Conservation (phyloP, 768 basidiomycete species). For the Leccinum ochraceum region DNA sequence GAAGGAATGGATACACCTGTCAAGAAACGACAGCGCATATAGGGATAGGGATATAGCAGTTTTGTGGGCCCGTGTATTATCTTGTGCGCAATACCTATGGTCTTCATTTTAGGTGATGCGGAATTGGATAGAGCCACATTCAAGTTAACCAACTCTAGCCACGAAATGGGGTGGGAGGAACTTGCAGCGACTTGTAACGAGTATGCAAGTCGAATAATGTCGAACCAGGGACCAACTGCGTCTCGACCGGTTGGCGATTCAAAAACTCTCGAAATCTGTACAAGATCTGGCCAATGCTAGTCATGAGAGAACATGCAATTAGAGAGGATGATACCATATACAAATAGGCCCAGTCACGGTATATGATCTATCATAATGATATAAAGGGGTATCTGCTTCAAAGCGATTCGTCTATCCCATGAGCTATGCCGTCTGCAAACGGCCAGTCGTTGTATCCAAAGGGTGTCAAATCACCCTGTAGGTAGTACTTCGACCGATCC, state of each 20-base stretch:
- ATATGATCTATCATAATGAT: background rate
- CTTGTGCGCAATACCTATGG: background rate
- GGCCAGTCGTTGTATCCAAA: background rate
- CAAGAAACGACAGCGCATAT: slow-evolving; percentile 28
- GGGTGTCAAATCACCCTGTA: background rate
- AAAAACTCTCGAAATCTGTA: too few relatives aligned
- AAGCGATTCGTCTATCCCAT: background rate
- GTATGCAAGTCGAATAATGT: too few relatives aligned
- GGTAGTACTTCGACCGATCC: background rate
- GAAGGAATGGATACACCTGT: slow-evolving; percentile 21
- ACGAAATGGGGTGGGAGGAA: too few relatives aligned
- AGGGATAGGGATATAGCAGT: background rate
- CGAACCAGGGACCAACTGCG: too few relatives aligned
- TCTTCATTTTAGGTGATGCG: too few relatives aligned
- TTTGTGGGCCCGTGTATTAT: slow-evolving; percentile 7
- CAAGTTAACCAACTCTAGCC: too few relatives aligned
- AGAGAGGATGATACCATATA: background rate
- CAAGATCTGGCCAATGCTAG: too few relatives aligned
- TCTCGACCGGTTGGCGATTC: too few relatives aligned
- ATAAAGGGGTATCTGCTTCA: background rate
- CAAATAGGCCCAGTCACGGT: background rate
- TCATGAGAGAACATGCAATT: background rate
- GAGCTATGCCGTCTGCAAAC: background rate
- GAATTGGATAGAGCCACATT: too few relatives aligned
- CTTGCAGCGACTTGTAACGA: too few relatives aligned